Base-by-base conservation (phyloP, 1,284 basidiomycete species). In the Hortiboletus rubellus region DNA sequence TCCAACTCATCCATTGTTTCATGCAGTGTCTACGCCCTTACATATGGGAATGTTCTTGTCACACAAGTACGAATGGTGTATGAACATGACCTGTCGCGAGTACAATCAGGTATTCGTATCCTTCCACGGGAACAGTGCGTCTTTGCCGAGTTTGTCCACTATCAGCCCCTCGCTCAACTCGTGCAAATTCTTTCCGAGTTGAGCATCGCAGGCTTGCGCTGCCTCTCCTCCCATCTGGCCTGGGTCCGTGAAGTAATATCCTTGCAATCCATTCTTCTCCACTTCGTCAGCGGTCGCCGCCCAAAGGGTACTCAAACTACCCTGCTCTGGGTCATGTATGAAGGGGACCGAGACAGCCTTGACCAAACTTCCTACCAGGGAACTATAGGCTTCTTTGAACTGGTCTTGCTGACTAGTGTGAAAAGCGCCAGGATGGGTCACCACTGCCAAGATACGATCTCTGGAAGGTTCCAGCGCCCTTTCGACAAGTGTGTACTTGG, bases 371-470 rank as follows among this genome's bases (percentile, higher is more conserved):
- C 77, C 77, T 38, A 73, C 58, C 24, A 75, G 50, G 18, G 63
- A 63, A 15, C 75, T 76, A 62, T 76, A 77, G 9, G 75, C 72
- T 33, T 73, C 69, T 49, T 74, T 71, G 69, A 74, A 73, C 63
- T 79, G 73, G 18, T 76, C 67, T 60, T 80, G 76, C 66, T 79
- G 78, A 22, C 72, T 72, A 38, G 78, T 78, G 61, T 76, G 74
- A 46, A 79, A 75, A 7, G 72, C 73, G 15, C 77, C 77, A 3
- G 77, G 74, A 64, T 79, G 75, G 17, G 75, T 74, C 11, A 74
- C 69, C 53, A 76, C 59, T 36, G 73, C 74, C 55, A 72, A 72
- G 50, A 80, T 72, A 54, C 70, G 65, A 53, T 73, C 71, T 17
- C 55, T 31, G 18, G 55, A 58, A 9, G 67, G 66, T 55, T 68